Base-by-base conservation (phyloP, 1,139 yeast genomes). In the Yamadazyma diospyri region DNA sequence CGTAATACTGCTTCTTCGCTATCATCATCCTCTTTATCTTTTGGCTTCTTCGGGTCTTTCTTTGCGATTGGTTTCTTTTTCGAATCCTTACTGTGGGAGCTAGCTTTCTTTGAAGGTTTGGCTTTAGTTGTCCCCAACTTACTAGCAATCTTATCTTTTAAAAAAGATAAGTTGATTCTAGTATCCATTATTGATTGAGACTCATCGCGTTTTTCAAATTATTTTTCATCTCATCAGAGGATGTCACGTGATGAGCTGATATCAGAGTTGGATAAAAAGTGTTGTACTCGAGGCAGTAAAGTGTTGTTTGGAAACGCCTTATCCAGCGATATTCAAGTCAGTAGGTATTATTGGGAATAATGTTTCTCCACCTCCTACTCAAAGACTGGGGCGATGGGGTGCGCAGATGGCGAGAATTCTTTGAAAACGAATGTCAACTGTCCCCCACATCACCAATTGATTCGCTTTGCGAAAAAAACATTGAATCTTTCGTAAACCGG, bases 81-180 rank as follows among this genome's bases (percentile, higher is more conserved):
- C 15, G 16, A n/a, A 6, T 23, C 25, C 7, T 23, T 23, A 5
- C 10, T 10, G 5, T 13, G 13, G 16, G 25, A n/a, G 6, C 7
- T 6, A 19, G 7, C 10, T 14, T 23, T 23, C 25, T 23, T 23
- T 4, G 16, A 5, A 8, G 22, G 23, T 20, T 27, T 27, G 4
- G 10, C 15, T 5, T 11, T 19, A 10, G 33, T 14, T 8, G 27
- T 16, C 34, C 55, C 54, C 44, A 73, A 54, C 48, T 73, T 71
- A 40, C 54, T 61, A 27, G 79, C 59, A 34, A 79, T 74, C 57
- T 72, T 78, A 46, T 74, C 81, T 56, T 70, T 76, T 54, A 78
- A 61, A 30, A 80, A 70, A 34, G 78, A 53, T 48, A 78, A 60
- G 53, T 70, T 59, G 41, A 69, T 54, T 38, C 55, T 57, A 11